These are phyloP conservation scores for Cryphonectria parasitica DNA, from an alignment of 2,329 filamentous ascomycete genomes.

Conservation along the genomic window DNA sequence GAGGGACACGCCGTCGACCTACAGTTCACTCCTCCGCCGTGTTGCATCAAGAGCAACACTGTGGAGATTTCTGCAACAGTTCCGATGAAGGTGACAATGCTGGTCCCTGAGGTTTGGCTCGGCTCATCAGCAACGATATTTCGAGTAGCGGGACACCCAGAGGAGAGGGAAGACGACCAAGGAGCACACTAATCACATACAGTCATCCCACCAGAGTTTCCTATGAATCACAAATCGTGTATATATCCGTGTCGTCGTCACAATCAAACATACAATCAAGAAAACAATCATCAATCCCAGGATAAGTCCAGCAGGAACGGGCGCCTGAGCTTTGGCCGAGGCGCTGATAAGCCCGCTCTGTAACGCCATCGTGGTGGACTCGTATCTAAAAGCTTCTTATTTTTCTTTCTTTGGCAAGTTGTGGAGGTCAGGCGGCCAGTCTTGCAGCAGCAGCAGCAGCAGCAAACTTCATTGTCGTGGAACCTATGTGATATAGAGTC, in stretches of 20 bases:
- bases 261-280: neutral
- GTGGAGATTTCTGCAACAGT: constrained; percentile 29
- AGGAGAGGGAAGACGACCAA: neutral
- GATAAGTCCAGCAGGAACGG: constrained; percentile 2
- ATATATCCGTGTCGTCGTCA: constrained; percentile 31
- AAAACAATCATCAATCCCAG: constrained; percentile 1
- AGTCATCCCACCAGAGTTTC: constrained; percentile 36
- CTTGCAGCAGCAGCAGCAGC: neutral
- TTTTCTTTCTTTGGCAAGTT: neutral
- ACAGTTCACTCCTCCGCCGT: constrained; percentile 29
- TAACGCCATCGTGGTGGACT: neutral
- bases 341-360: constrained; percentile 10
- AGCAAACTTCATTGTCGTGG: neutral
- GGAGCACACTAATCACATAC: constrained; percentile 26
- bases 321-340: constrained; percentile 3
- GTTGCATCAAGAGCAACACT: constrained; percentile 29
- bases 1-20: neutral
- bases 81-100: constrained; percentile 32
- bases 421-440: neutral
- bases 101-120: constrained; percentile 28
- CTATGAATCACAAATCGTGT: constrained; percentile 33
- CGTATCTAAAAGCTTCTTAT: neutral
- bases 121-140: constrained; percentile 8
- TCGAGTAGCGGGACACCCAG: neutral
- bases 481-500: neutral